Conservation (phyloP, 345 rosid species). For the Microcos paniculata region DNA sequence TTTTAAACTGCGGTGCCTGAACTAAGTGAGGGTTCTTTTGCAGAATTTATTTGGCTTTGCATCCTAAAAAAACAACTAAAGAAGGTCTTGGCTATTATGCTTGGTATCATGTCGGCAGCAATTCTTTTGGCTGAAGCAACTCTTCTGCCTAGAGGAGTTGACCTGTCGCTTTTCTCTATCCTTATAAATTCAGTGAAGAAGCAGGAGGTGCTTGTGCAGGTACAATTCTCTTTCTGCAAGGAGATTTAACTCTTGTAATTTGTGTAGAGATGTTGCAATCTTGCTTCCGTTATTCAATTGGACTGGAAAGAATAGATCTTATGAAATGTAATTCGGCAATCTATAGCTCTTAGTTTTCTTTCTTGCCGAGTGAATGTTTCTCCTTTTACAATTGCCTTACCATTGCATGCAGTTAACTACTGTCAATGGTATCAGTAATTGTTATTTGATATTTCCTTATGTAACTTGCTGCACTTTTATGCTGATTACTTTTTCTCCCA, state of each 20-base stretch:
- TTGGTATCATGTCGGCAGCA: constrained; percentile 86
- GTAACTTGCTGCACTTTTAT: constrained; percentile 1
- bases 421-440: background rate
- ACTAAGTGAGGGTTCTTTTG: constrained; percentile 20
- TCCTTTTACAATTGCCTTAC: background rate
- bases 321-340: background rate
- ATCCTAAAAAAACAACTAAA: constrained; percentile 58
- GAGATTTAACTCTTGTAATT: constrained; percentile 1
- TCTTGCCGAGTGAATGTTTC: constrained; percentile 15
- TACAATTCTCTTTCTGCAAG: constrained; percentile 12
- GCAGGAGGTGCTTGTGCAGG: constrained; percentile 79
- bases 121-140: constrained; percentile 99
- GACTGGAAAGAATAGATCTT: background rate
- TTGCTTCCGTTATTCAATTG: background rate
- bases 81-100: constrained; percentile 65
- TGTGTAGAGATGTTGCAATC: background rate
- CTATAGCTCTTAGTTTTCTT: background rate
- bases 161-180: constrained; percentile 91
- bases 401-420: background rate
- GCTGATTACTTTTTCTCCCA: constrained; percentile 32
- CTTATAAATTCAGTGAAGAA: constrained; percentile 76
- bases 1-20: background rate
- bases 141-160: constrained; percentile 69
- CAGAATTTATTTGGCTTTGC: constrained; percentile 96
- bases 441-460: background rate